Conservation (phyloP, 1,284 basidiomycete species). For the Cystobasidium sp. region DNA sequence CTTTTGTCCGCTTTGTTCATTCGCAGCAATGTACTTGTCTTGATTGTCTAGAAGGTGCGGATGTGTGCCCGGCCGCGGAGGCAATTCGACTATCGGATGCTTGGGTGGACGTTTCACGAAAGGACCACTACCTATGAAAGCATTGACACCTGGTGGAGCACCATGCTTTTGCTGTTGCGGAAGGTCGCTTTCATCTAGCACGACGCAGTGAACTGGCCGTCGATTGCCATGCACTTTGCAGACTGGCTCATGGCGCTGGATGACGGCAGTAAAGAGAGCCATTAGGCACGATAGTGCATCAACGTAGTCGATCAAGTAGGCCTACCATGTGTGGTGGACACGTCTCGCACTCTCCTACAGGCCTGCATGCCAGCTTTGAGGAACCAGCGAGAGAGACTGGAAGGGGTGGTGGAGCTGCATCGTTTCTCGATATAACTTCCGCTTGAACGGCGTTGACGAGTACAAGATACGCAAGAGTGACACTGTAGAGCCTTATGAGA, state of each 20-base stretch:
- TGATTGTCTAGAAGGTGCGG: constrained; percentile 24
- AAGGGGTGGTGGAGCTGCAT: constrained; percentile 21
- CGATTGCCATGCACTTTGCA: constrained; percentile 37
- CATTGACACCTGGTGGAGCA: constrained; percentile 4
- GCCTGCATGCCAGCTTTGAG: constrained; percentile 27
- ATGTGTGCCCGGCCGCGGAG: constrained; percentile 17
- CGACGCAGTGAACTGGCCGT: constrained; percentile 33
- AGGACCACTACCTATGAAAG: background rate
- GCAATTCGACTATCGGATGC: constrained; percentile 23
- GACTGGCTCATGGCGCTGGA: constrained; percentile 34
- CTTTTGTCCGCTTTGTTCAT: constrained; percentile 24
- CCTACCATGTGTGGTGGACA: constrained; percentile 19
- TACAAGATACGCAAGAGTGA: background rate
- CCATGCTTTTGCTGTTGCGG: constrained; percentile 31
- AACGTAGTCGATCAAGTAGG: background rate
- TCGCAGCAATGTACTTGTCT: constrained; percentile 1
- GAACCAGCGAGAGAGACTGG: constrained; percentile 15
- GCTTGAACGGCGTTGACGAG: background rate
- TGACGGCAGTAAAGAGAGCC: background rate
- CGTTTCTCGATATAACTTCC: background rate
- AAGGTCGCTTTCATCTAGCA: constrained; percentile 13
- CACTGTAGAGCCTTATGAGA: constrained; percentile 3
- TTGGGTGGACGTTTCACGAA: constrained; percentile 20
- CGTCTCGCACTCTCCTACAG: constrained; percentile 21
- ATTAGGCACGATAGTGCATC: background rate